These are phyloP conservation scores for Mesostigma viride DNA, from an alignment of 139 green algal species.

Conservation along the genomic window DNA sequence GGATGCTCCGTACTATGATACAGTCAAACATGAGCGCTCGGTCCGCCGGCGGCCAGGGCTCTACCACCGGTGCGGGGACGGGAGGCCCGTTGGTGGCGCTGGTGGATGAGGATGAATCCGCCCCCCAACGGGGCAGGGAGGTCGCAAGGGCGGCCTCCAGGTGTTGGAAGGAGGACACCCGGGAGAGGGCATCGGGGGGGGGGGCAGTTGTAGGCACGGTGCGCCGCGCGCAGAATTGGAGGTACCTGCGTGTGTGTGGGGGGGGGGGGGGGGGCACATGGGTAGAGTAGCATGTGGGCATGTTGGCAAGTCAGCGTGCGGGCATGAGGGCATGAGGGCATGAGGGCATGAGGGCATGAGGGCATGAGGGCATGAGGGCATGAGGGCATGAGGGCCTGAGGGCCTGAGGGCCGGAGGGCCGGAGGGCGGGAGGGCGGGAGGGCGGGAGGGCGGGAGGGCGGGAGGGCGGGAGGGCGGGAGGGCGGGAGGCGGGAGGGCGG, in stretches of 20 bases:
- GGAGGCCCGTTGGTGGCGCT: no score
- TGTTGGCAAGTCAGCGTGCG: background rate
- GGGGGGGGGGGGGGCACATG: background rate
- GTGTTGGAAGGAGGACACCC: no score
- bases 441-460: background rate
- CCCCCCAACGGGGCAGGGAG: no score
- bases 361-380: background rate
- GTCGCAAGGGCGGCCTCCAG: no score
- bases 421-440: background rate
- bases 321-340: background rate
- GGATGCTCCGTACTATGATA: conserved; percentile 28
- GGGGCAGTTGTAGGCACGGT: conserved; percentile 4
- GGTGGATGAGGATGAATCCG: conserved; percentile 2
- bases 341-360: conserved; percentile 4
- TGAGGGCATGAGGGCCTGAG: background rate
- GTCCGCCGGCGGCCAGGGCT: conserved; percentile 23
- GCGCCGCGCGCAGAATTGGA: conserved; percentile 16
- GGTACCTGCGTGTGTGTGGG: conserved; percentile 7
- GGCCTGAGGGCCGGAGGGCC: no score
- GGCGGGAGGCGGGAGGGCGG: no score
- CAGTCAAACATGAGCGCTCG: conserved; percentile 21
- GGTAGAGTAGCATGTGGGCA: background rate
- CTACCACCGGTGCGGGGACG: no score
- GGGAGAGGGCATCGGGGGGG: no score
- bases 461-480: background rate